These are phyloP conservation scores for Alternaria angustiovoidea DNA, from an alignment of 2,329 filamentous ascomycete genomes.

Conservation along the genomic window DNA sequence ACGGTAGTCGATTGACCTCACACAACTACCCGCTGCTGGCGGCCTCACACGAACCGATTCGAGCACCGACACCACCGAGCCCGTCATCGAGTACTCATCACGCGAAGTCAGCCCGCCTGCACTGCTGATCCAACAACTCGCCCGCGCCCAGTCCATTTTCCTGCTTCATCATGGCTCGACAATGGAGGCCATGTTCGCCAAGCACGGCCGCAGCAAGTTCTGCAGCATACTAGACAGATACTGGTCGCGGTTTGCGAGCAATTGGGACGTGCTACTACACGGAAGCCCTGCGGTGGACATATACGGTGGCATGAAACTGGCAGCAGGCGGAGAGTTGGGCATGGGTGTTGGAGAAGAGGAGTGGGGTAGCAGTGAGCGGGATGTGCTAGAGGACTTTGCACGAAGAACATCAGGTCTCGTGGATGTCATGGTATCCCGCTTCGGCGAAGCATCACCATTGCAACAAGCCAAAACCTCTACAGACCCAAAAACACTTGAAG, in stretches of 20 bases:
- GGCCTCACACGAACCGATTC: constrained; percentile 42
- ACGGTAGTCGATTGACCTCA: constrained; percentile 78
- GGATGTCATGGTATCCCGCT: constrained; percentile 87
- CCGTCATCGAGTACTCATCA: constrained; percentile 79
- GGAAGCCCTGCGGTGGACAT: constrained; percentile 85
- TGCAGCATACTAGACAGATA: constrained; percentile 77
- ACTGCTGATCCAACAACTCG: constrained; percentile 79
- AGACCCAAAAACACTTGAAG: constrained; percentile 30
- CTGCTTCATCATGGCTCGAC: constrained; percentile 85
- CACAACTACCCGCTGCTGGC: constrained; percentile 66
- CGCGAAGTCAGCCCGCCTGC: constrained; percentile 86
- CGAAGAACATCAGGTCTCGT: constrained; percentile 81
- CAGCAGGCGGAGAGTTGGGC: constrained; percentile 88
- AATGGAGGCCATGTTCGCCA: constrained; percentile 73
- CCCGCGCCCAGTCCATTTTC: constrained; percentile 84
- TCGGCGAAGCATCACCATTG: constrained; percentile 66
- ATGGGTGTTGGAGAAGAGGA: constrained; percentile 96
- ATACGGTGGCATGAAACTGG: constrained; percentile 85
- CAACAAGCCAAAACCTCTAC: constrained; percentile 37
- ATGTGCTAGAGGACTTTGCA: constrained; percentile 89
- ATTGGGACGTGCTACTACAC: constrained; percentile 89
- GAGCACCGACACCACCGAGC: constrained; percentile 35
- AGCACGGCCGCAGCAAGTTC: constrained; percentile 72
- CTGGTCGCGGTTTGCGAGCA: constrained; percentile 74
- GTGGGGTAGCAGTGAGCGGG: constrained; percentile 89